Evolutionary conservation across 192 early-diverging fungal species (phyloP).

Genomic region (Pilaira anomala): DNA sequence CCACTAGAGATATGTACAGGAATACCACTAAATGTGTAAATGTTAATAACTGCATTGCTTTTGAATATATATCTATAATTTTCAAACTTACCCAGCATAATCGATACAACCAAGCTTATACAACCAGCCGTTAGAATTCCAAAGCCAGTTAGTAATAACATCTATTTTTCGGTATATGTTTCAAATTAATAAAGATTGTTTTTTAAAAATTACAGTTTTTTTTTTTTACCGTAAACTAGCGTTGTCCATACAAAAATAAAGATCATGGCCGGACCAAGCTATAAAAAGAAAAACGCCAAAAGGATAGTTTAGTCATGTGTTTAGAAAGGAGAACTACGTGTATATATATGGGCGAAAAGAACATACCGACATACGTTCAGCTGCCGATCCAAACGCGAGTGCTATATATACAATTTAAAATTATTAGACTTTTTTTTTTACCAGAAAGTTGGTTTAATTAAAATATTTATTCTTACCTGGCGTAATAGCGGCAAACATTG

Average conservation of each 20-base stretch:
- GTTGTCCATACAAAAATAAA: slow-evolving; percentile 39
- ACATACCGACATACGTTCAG: slow-evolving; percentile 36
- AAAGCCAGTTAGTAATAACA: slow-evolving; percentile 79
- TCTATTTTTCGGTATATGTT: too few relatives aligned
- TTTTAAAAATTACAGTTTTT: too few relatives aligned
- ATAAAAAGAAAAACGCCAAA: not conserved
- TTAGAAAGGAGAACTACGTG: not conserved
- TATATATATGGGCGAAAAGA: not conserved
- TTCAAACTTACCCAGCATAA: slow-evolving; percentile 62
- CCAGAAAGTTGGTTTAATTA: not conserved
- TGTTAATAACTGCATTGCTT: not conserved
- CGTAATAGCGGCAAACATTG: slow-evolving; percentile 73
- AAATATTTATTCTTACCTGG: slow-evolving; percentile 18
- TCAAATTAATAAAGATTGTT: not conserved
- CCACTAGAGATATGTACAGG: slow-evolving; percentile 84
- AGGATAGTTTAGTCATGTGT: not conserved
- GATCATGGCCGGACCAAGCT: slow-evolving; percentile 33
- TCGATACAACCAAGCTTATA: slow-evolving; percentile 71
- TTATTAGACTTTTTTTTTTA: not conserved
- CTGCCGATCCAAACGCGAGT: slow-evolving; percentile 33
- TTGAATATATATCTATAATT: slow-evolving; percentile 8
- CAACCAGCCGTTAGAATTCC: slow-evolving; percentile 81
- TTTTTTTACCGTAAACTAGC: slow-evolving; percentile 28
- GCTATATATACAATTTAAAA: slow-evolving; percentile 18
- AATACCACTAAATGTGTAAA: slow-evolving; percentile 50